Percentiles rank a stretch among this genome's conserved stretches.
Evolutionary conservation across 2,329 filamentous ascomycete species (phyloP).

Genomic region (Sporothrix humicola): DNA sequence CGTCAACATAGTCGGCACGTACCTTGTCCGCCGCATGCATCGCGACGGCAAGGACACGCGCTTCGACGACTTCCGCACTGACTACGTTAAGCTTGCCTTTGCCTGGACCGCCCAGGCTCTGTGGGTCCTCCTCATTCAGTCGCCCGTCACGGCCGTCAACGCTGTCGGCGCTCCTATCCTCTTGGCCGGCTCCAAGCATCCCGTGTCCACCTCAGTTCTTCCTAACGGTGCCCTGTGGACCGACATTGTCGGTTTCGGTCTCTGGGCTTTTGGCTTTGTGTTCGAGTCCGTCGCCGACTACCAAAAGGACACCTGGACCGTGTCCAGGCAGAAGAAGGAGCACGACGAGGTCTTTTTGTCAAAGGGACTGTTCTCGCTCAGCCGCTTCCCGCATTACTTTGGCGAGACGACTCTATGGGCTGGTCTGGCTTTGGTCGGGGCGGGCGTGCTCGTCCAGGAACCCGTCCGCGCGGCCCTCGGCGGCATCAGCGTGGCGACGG

Average conservation of each 20-base stretch:
- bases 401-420: conserved; percentile 74
- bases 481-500: conserved; percentile 42
- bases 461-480: conserved; percentile 61
- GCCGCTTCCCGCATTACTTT: conserved; percentile 72
- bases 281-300: conserved; percentile 67
- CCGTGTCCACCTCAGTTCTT: conserved; percentile 51
- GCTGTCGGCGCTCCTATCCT: conserved; percentile 47
- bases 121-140: conserved; percentile 70
- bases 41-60: conserved; percentile 63
- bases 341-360: conserved; percentile 72
- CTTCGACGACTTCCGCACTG: conserved; percentile 51
- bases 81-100: conserved; percentile 46
- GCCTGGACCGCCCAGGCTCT: conserved; percentile 63
- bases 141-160: conserved; percentile 69
- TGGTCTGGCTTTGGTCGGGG: conserved; percentile 65
- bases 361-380: conserved; percentile 63
- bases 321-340: conserved; percentile 66
- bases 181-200: background rate
- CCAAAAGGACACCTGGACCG: conserved; percentile 67
- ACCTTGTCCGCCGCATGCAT: conserved; percentile 67
- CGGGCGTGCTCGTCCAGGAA: conserved; percentile 60
- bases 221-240: conserved; percentile 46
- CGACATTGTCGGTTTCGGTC: conserved; percentile 50
- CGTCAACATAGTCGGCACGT: conserved; percentile 60
- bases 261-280: conserved; percentile 64